Base-by-base conservation (phyloP, 495 filamentous ascomycete species). In the Evansstolkia leycettana region DNA sequence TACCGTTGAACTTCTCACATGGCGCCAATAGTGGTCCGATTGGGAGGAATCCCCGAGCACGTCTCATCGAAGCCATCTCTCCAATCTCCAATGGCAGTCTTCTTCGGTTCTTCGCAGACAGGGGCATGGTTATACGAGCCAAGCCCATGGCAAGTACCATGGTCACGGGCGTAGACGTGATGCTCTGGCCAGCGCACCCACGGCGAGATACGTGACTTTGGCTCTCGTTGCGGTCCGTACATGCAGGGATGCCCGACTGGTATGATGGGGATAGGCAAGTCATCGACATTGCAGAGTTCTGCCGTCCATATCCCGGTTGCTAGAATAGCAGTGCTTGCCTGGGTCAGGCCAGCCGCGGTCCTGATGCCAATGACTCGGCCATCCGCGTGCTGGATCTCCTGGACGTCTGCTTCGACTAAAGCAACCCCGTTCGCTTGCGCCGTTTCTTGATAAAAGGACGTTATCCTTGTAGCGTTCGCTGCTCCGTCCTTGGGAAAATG, bases 181-280 rank as follows among this genome's bases (percentile, higher is more conserved):
- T 60, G 41, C 12, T 60, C 54, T 17, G 51, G 52, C 47, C 48
- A 60, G 20, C 56, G 44, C 11, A 60, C 46, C 28, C 43, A 60
- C 17, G 56, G 56, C 0, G 36, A 37, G 24, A 40, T 45, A 23
- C 36, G 36, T 6, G 33, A 1, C 11, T 41, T 46, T 9, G 40
- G 42, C 20, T 42, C 37, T 12, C 43, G 41, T 12, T 48, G 36
- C 2, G 37, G 26, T 19, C 47, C 51, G 19, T 52, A 57, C 28
- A 56, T 57, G 35, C 58, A 60, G 1, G 56, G 56, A 30, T 60
- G 56, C 19, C 49, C 54, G 10, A 60, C 56, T 0, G 56, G 54
- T 5, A 60, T 39, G 11, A 60, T 45, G 2, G 56, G 54, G 9
- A 60, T 37, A 3, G 56, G 54, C 3, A 41, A 28, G 15, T 23